A percentile compares a stretch with the other conserved stretches of the same genome.
phyloP scores from a whole-genome alignment of 805 yeast species.

The Wickerhamiella australiensis region DNA sequence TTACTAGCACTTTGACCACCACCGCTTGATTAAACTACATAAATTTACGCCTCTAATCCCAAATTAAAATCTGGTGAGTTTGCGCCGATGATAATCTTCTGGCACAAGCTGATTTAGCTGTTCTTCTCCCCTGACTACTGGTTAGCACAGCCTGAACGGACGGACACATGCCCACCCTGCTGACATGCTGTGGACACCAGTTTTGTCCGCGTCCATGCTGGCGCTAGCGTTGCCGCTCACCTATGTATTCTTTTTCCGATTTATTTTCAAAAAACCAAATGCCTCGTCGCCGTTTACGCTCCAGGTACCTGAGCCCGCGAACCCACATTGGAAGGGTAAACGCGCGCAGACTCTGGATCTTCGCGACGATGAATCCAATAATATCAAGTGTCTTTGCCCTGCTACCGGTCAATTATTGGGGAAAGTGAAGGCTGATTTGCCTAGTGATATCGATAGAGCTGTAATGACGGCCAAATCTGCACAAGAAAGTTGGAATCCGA shows the following conservation, averaged over 20 bases:
- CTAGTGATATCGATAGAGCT: conserved; percentile 56
- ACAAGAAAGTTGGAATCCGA: conserved; percentile 38
- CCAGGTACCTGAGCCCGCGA: conserved; percentile 61
- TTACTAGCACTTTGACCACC: conserved; percentile 37
- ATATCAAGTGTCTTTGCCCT: conserved; percentile 82
- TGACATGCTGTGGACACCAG: conserved; percentile 12
- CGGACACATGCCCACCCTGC: neutral
- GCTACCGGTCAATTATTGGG: conserved; percentile 91
- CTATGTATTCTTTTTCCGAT: conserved; percentile 12
- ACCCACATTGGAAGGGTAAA: conserved; percentile 86
- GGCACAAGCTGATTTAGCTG: too few species aligned
- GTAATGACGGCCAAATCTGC: conserved; percentile 44
- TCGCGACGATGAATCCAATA: conserved; percentile 47
- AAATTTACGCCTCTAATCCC: neutral
- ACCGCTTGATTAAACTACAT: neutral
- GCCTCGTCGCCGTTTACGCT: conserved; percentile 26
- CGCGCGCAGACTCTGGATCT: conserved; percentile 55
- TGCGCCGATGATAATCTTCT: too few species aligned
- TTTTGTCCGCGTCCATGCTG: conserved; percentile 11
- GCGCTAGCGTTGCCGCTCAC: conserved; percentile 14
- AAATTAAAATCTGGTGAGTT: too few species aligned
- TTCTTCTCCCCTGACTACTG: too few species aligned
- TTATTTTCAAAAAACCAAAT: conserved; percentile 10
- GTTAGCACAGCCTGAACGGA: too few species aligned
- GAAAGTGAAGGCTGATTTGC: conserved; percentile 48